phyloP scores from a whole-genome alignment of 257 asterid species.

The Solanum chilense region DNA sequence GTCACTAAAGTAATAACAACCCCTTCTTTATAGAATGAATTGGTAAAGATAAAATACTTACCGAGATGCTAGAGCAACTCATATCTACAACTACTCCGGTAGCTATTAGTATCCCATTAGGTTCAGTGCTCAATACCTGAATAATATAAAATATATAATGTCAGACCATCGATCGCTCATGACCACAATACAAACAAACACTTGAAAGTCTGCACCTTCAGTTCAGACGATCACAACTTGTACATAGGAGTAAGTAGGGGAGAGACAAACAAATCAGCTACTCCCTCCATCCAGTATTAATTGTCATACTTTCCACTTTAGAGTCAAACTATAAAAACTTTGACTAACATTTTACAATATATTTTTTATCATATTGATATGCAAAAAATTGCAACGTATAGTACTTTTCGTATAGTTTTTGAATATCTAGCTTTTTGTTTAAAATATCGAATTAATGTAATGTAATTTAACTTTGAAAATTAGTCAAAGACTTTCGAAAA shows the following conservation, averaged over 20 bases:
- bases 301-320: no score
- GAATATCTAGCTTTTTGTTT: no score
- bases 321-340: no score
- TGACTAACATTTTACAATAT: no score
- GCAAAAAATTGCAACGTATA: no score
- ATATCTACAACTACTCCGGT: constrained; percentile 62
- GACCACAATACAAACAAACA: not conserved
- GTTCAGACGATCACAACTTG: not conserved
- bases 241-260: constrained; percentile 1
- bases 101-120: constrained; percentile 56
- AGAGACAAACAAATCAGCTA: not conserved
- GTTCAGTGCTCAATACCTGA: constrained; percentile 81
- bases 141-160: constrained; percentile 8
- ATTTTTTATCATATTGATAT: no score
- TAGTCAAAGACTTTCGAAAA: no score
- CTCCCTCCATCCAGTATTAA: no score
- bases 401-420: no score
- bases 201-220: not conserved
- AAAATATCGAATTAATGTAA: no score
- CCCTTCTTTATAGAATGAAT: not conserved
- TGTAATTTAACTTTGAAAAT: no score
- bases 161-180: not conserved
- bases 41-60: constrained; percentile 25
- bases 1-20: not conserved
- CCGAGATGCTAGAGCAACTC: constrained; percentile 60